Percentiles rank a stretch among this genome's conserved stretches.
Evolutionary conservation across 1,139 yeast species (phyloP).

Genomic region (Yamadazyma mexicana): DNA sequence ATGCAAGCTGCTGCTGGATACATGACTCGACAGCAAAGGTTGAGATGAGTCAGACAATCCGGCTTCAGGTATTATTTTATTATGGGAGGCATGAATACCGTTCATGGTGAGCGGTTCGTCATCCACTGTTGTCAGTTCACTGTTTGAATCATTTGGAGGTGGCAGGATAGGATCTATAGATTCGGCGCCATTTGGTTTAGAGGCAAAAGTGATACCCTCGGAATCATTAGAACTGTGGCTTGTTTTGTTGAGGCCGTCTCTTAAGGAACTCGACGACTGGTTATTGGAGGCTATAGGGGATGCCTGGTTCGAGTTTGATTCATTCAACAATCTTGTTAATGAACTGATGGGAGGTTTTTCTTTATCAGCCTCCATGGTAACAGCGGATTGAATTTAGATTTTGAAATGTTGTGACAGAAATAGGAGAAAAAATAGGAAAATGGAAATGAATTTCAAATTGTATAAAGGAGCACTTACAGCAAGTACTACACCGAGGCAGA

Average conservation of each 20-base stretch:
- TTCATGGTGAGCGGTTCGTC: not conserved
- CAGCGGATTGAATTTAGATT: not conserved
- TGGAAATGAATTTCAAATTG: too few species aligned
- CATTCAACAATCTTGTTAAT: slow-evolving; percentile 45
- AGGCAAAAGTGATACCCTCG: slow-evolving; percentile 19
- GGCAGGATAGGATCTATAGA: not conserved
- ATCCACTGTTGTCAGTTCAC: not conserved
- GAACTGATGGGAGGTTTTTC: slow-evolving; percentile 24
- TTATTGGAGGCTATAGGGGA: slow-evolving; percentile 28
- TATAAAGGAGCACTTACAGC: too few species aligned
- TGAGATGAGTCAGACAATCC: not conserved
- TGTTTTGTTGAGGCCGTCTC: slow-evolving; percentile 11
- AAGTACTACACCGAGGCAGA: too few species aligned
- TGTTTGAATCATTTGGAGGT: not conserved
- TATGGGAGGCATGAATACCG: not conserved
- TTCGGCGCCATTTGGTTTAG: slow-evolving; percentile 4
- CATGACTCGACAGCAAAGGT: slow-evolving; percentile 1
- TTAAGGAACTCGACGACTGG: slow-evolving; percentile 24
- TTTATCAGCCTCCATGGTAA: slow-evolving; percentile 6
- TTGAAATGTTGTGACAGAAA: not conserved
- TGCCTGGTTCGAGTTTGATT: slow-evolving; percentile 30
- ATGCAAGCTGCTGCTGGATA: slow-evolving; percentile 4
- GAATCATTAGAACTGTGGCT: slow-evolving; percentile 17
- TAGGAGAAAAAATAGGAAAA: too few species aligned
- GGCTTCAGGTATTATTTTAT: not conserved